Conservation (phyloP, 2,329 filamentous ascomycete species). For the Dactylellina haptotyla region DNA sequence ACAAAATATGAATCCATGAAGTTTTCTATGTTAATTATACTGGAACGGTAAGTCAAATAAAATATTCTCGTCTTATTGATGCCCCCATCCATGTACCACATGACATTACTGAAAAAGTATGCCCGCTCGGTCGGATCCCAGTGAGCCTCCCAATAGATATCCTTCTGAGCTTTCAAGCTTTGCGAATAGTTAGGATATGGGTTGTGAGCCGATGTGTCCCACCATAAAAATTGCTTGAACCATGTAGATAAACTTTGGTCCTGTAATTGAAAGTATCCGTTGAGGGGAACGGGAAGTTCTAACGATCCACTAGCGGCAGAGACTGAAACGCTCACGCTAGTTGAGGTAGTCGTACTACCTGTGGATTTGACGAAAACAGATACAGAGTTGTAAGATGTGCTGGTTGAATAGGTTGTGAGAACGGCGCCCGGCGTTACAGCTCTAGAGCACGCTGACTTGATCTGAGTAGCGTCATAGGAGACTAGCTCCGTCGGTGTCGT, state of each 20-base stretch:
- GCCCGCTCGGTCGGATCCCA: background rate
- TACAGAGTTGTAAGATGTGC: too few species aligned
- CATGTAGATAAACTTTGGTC: background rate
- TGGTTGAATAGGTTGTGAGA: background rate
- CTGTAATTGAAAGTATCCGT: background rate
- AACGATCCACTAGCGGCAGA: background rate
- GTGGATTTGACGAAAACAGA: background rate
- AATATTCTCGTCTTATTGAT: background rate
- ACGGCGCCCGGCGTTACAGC: background rate
- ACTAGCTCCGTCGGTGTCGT: background rate
- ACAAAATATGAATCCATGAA: background rate
- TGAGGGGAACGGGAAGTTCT: background rate
- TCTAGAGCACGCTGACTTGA: background rate
- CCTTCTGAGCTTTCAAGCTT: background rate
- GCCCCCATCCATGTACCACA: background rate
- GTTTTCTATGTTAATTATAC: background rate
- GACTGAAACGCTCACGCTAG: background rate
- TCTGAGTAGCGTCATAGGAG: background rate
- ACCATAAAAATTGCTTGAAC: background rate
- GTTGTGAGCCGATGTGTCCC: background rate
- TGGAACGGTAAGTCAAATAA: background rate
- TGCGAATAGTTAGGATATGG: background rate
- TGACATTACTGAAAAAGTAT: background rate
- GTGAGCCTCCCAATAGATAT: background rate
- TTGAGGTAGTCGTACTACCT: background rate